phyloP scores from a whole-genome alignment of 2,329 filamentous ascomycete species.

The Colletotrichum sp. region DNA sequence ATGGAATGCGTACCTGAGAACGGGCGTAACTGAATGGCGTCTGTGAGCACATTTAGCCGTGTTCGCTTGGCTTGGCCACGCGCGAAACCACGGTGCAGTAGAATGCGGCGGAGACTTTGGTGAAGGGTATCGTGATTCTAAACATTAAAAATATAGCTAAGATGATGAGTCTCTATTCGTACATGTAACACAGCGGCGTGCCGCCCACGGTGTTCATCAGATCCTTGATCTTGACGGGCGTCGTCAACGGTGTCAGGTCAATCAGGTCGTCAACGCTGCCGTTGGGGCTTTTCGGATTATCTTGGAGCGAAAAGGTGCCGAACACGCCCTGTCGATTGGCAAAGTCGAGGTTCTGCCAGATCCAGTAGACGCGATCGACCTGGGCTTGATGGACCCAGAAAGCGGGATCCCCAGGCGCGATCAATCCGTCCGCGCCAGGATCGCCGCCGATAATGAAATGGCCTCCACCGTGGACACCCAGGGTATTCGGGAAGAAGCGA shows the following conservation, averaged over 20 bases:
- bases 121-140: not conserved
- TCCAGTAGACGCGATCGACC: conserved; percentile 52
- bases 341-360: conserved; percentile 53
- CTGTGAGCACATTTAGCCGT: not conserved
- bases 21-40: not conserved
- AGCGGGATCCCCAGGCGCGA: conserved; percentile 48
- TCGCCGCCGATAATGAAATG: conserved; percentile 51
- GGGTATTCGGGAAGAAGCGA: conserved; percentile 27
- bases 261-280: conserved; percentile 44
- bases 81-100: not conserved
- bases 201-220: conserved; percentile 46
- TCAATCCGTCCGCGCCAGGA: conserved; percentile 48
- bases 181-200: conserved; percentile 49
- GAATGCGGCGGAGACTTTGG: not conserved
- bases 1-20: not conserved
- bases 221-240: conserved; percentile 35
- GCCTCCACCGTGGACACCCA: conserved; percentile 44
- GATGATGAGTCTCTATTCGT: conserved; percentile 22
- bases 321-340: conserved; percentile 40
- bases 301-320: conserved; percentile 46
- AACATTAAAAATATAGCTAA: not conserved
- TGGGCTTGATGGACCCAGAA: conserved; percentile 52
- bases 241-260: conserved; percentile 36
- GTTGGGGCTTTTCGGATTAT: conserved; percentile 43
- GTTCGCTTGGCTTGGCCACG: not conserved